These are phyloP conservation scores for Parsonsia alboflavescens DNA, from an alignment of 257 asterid species.

Conservation along the genomic window DNA sequence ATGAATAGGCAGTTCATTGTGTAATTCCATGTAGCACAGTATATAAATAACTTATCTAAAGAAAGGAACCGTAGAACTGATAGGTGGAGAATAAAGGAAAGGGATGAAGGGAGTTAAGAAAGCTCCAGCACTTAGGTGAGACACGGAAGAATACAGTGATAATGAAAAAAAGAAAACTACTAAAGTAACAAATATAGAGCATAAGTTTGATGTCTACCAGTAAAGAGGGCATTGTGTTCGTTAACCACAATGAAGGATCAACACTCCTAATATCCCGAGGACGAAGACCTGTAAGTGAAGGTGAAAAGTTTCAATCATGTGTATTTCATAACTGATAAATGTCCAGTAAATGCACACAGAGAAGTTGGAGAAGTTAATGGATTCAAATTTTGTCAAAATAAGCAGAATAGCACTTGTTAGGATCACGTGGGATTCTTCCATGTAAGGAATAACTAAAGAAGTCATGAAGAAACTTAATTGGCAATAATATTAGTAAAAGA, in stretches of 20 bases:
- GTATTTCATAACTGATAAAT: not conserved
- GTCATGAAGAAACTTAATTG: not conserved
- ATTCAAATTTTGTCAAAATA: not conserved
- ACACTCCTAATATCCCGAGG: constrained; percentile 98
- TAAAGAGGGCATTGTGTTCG: constrained; percentile 93
- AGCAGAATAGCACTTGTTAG: not conserved
- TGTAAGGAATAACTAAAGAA: not conserved
- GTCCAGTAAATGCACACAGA: not conserved
- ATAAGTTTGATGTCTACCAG: constrained; percentile 40
- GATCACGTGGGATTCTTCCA: not conserved
- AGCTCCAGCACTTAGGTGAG: not conserved
- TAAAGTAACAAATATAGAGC: not conserved
- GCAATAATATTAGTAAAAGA: not conserved
- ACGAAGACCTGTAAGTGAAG: constrained; percentile 58
- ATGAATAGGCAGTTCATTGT: not conserved
- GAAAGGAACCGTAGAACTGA: not conserved
- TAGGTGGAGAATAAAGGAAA: not conserved
- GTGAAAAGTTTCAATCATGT: not conserved
- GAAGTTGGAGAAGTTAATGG: not conserved
- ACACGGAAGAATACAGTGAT: not conserved
- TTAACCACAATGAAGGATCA: constrained; percentile 97
- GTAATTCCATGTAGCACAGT: not conserved
- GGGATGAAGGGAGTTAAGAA: not conserved
- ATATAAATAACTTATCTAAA: not conserved
- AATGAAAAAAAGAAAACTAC: not conserved